phyloP scores from a whole-genome alignment of 306 rosid genomes.

The Rosa lucieae region DNA sequence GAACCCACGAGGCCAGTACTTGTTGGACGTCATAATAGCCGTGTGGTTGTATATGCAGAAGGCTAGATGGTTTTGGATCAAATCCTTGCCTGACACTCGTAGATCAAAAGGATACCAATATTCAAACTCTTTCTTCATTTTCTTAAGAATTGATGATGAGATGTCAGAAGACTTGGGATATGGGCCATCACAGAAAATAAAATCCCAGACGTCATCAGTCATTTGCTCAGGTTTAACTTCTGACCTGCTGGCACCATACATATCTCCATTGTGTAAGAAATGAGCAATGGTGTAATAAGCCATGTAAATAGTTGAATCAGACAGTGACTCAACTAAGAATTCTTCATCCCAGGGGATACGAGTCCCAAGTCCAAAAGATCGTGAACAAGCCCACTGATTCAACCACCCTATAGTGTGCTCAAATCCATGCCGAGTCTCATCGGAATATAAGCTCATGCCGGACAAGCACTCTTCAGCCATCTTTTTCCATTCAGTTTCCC shows the following conservation, averaged over 20 bases:
- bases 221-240: not conserved
- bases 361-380: no score
- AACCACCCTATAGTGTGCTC: not conserved
- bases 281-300: not conserved
- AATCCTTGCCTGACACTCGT: not conserved
- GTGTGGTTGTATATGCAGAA: not conserved
- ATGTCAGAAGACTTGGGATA: not conserved
- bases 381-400: not conserved
- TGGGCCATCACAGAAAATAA: not conserved
- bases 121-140: not conserved
- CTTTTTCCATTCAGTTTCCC: constrained; percentile 70
- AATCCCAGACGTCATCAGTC: not conserved
- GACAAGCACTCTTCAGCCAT: constrained; percentile 65
- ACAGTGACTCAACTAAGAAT: no score
- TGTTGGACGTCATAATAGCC: not conserved
- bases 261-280: not conserved
- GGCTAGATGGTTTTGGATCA: not conserved
- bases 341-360: no score
- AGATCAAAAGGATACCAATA: not conserved
- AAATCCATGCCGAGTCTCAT: not conserved
- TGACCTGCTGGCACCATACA: not conserved
- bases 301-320: no score
- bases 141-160: not conserved
- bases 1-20: not conserved
- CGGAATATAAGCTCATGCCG: not conserved